phyloP scores from a whole-genome alignment of 148 eudicot species.

The Vaccinium myrtillus region DNA sequence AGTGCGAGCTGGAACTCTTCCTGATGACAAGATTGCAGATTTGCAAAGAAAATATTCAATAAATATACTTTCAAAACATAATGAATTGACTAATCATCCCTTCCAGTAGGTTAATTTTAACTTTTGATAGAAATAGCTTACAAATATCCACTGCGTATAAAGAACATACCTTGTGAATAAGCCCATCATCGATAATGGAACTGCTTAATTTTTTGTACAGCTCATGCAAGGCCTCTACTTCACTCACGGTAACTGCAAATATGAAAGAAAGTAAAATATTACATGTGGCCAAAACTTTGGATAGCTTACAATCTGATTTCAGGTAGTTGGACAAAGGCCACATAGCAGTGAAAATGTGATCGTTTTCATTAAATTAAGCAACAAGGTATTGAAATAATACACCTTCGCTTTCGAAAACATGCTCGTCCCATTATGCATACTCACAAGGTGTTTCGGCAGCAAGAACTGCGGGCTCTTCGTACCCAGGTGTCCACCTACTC shows the following conservation, averaged over 20 bases:
- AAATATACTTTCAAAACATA: background rate
- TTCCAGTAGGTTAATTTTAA: background rate
- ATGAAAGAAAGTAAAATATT: background rate
- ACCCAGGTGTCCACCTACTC: conserved; percentile 60
- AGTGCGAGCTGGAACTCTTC: conserved; percentile 94
- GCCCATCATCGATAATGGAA: conserved; percentile 83
- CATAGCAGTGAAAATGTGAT: background rate
- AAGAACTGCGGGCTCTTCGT: conserved; percentile 78
- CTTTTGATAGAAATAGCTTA: background rate
- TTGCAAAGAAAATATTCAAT: background rate
- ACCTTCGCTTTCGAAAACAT: background rate
- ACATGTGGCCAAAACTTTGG: background rate
- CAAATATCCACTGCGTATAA: background rate
- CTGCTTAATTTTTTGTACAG: conserved; percentile 82
- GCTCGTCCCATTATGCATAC: background rate
- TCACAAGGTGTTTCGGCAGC: conserved; percentile 81
- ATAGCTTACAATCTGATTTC: background rate
- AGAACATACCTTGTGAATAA: conserved; percentile 76
- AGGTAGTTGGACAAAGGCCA: background rate
- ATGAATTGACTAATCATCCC: background rate
- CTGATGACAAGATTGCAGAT: conserved; percentile 28
- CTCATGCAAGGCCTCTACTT: conserved; percentile 83
- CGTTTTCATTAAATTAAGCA: background rate
- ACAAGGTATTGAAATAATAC: background rate
- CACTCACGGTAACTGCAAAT: conserved; percentile 77